A percentile compares a stretch with the other conserved stretches of the same genome.
These are phyloP conservation scores for Ogataea philodendri DNA, from an alignment of 805 yeast genomes.

Conservation along the genomic window DNA sequence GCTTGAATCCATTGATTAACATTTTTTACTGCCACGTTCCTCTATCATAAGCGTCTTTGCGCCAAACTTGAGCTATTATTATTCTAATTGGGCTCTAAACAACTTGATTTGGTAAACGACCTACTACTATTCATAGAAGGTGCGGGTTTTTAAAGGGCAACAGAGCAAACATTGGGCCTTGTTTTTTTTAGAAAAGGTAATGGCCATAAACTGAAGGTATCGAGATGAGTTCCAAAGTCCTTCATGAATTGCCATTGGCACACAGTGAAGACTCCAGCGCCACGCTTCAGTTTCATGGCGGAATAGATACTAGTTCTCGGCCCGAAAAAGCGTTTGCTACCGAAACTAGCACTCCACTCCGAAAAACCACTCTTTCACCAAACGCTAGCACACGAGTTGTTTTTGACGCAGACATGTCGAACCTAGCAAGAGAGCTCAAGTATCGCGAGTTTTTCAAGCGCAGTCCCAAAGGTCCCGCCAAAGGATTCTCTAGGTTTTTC, in stretches of 20 bases:
- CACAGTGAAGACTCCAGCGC: conserved; percentile 4
- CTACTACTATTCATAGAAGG: no score
- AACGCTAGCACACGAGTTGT: not conserved
- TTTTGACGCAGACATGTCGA: conserved; percentile 37
- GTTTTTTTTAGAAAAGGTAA: no score
- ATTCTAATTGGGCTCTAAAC: no score
- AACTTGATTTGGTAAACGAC: no score
- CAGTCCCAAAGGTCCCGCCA: conserved; percentile 43
- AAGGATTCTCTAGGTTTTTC: conserved; percentile 50
- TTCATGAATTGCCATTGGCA: not conserved
- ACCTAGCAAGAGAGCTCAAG: conserved; percentile 50
- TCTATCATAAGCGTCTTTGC: no score
- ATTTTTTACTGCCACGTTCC: no score
- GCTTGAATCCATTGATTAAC: no score
- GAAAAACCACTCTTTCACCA: conserved; percentile 2
- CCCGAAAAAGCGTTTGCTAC: conserved; percentile 6
- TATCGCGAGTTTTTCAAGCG: conserved; percentile 50
- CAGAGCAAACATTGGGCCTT: no score
- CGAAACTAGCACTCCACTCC: conserved; percentile 5
- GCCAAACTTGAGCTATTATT: no score
- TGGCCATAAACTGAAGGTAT: no score
- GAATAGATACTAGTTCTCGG: conserved; percentile 2
- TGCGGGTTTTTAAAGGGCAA: no score
- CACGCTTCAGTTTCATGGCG: conserved; percentile 4
- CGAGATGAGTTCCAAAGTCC: conserved; percentile 2